Base-by-base conservation (phyloP, 129 eudicot genomes). In the Chrysanthemum makinoi region DNA sequence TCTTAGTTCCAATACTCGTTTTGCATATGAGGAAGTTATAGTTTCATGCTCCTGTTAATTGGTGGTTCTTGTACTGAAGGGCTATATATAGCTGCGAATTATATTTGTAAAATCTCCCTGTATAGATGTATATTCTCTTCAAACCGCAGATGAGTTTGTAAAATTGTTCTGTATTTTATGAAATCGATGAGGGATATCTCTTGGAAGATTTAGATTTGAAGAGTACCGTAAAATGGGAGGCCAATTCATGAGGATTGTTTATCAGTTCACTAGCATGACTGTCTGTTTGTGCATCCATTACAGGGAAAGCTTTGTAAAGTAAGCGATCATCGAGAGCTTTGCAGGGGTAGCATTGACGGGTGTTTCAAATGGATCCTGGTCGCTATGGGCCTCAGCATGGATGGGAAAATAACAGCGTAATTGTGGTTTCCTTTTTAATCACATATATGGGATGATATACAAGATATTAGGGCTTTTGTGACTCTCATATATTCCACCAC, bases 321-420 rank as follows among this genome's bases (percentile, higher is more conserved):
- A 82, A 86, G 80, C 80, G 59, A 79, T 74, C 88, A 79, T 69
- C 83, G 80, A 86, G 96, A 84, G 89, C 82, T 82, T 80, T 74
- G 77, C 95, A 75, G 88, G 95, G 83, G 75, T 83, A 82, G 81
- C 82, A 22, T 74, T 81, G 78, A 80, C 82, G 22, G 76, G 74
- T 83, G 77, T 11, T 55, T 66, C 83, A 81, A 77, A 95, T 95
- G 99, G 99, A 95, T 83, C 97, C 81, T 49, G 91, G 95, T 75
- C 99, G 96, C 91, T 90, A 90, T 77, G 99, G 96, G 82, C 89
- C 52, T 77, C 99, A 83, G 88, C 99, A 83, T 82, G 97, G 96
- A 88, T 95, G 99, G 99, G 99, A 95, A 82, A 90, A 95, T 95
- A 90, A 90, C 99, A 95, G 99, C 99, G 99, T 95, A 95, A 95